Evolutionary conservation across 768 basidiomycete species (phyloP).

Genomic region (Mycena capillaripes): DNA sequence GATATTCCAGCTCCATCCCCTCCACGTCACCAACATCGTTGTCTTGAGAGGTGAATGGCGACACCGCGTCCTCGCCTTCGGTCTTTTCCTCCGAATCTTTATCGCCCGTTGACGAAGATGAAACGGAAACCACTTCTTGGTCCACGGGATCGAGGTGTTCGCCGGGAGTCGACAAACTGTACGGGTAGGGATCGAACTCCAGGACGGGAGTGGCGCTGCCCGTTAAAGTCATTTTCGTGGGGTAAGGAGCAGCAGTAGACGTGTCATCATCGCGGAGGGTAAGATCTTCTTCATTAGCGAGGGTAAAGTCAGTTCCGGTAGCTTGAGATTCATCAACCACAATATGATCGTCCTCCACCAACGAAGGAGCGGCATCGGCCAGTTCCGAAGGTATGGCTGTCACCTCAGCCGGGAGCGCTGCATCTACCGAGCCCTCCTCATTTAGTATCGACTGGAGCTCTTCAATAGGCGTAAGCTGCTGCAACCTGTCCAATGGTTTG

Average conservation of each 20-base stretch:
- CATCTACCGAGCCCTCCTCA: neutral
- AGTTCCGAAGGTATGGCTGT: neutral
- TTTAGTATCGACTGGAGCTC: constrained; percentile 1
- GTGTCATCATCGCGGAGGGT: neutral
- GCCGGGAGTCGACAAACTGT: constrained; percentile 61
- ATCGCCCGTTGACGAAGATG: neutral
- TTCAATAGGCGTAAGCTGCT: neutral
- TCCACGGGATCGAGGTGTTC: constrained; percentile 32
- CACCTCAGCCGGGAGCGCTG: neutral
- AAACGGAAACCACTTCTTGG: constrained; percentile 4
- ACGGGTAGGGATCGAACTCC: constrained; percentile 60
- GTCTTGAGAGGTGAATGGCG: constrained; percentile 16
- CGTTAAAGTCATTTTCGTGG: constrained; percentile 35
- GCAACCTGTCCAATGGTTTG: neutral
- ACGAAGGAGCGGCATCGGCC: neutral
- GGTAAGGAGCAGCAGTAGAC: neutral
- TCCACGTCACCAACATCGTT: neutral
- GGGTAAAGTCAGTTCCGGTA: neutral
- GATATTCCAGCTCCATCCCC: constrained; percentile 6
- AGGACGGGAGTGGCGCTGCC: constrained; percentile 49
- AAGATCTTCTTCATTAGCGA: neutral
- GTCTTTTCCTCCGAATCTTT: constrained; percentile 23
- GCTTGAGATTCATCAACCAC: neutral
- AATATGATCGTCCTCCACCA: neutral
- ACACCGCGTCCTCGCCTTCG: constrained; percentile 15